phyloP scores from a whole-genome alignment of 2,329 filamentous ascomycete genomes.

The Trematosphaeria pertusa region DNA sequence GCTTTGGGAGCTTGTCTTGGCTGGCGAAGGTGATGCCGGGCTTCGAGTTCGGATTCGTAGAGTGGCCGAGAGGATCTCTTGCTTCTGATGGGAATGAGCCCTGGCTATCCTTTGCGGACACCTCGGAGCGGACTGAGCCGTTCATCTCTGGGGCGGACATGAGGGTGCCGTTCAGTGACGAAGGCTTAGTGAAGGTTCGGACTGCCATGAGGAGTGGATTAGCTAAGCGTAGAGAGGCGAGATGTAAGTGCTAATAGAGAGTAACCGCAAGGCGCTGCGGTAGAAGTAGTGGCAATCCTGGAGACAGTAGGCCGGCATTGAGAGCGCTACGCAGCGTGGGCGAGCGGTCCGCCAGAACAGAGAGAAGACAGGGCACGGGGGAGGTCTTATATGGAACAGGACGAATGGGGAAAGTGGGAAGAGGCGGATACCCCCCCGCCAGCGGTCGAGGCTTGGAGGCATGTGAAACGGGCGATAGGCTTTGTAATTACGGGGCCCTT shows the following conservation, averaged over 20 bases:
- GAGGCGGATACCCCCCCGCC: conserved; percentile 24
- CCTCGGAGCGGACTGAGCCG: conserved; percentile 51
- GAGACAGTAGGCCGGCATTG: conserved; percentile 82
- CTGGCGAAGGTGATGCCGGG: conserved; percentile 86
- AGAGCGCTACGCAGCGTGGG: conserved; percentile 41
- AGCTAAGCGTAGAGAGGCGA: conserved; percentile 74
- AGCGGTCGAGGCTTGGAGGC: conserved; percentile 22
- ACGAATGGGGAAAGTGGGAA: conserved; percentile 41
- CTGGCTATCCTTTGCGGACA: conserved; percentile 61
- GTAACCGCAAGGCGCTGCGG: conserved; percentile 84
- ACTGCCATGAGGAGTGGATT: conserved; percentile 67
- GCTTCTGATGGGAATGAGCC: conserved; percentile 57
- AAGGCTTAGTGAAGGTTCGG: conserved; percentile 74
- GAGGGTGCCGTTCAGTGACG: conserved; percentile 75
- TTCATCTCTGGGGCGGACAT: conserved; percentile 49
- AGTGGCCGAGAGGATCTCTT: conserved; percentile 54
- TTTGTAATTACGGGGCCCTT: conserved; percentile 36
- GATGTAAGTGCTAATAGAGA: conserved; percentile 81
- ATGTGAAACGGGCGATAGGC: conserved; percentile 44
- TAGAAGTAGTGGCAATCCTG: conserved; percentile 95
- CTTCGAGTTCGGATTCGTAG: conserved; percentile 62
- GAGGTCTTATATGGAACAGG: conserved; percentile 43
- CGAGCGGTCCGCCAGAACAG: conserved; percentile 24
- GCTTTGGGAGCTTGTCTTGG: conserved; percentile 86
- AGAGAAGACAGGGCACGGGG: conserved; percentile 16